Conservation (phyloP, 306 rosid genomes). For the Alnus glutinosa region DNA sequence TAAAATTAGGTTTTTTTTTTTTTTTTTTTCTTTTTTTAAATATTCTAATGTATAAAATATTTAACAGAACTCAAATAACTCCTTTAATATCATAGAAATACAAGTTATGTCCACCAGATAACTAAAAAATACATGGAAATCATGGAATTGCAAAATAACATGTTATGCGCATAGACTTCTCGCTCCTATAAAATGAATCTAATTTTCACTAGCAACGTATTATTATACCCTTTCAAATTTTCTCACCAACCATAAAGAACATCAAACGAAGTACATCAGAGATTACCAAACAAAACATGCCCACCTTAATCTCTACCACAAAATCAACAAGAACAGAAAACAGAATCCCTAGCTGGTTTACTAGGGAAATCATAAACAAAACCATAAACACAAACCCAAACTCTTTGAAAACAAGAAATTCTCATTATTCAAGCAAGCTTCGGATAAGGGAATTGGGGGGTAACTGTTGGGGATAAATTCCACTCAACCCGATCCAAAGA, state of each 20-base stretch:
- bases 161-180: background rate
- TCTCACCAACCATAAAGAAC: background rate
- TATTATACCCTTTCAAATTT: no score
- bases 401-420: background rate
- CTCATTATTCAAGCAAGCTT: background rate
- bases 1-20: no score
- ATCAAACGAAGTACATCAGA: background rate
- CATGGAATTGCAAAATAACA: background rate
- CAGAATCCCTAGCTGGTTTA: background rate
- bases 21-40: no score
- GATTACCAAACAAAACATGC: background rate
- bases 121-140: background rate
- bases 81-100: background rate
- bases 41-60: no score
- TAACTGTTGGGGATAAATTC: no score
- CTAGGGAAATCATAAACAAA: background rate
- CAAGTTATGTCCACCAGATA: background rate
- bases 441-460: no score
- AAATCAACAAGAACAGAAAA: background rate
- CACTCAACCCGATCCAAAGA: no score
- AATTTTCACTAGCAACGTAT: background rate
- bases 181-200: background rate
- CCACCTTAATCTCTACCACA: background rate
- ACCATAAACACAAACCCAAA: background rate
- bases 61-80: no score